Evolutionary conservation across 192 early-diverging fungal genomes (phyloP).

Genomic region (Coemansia sp.): DNA sequence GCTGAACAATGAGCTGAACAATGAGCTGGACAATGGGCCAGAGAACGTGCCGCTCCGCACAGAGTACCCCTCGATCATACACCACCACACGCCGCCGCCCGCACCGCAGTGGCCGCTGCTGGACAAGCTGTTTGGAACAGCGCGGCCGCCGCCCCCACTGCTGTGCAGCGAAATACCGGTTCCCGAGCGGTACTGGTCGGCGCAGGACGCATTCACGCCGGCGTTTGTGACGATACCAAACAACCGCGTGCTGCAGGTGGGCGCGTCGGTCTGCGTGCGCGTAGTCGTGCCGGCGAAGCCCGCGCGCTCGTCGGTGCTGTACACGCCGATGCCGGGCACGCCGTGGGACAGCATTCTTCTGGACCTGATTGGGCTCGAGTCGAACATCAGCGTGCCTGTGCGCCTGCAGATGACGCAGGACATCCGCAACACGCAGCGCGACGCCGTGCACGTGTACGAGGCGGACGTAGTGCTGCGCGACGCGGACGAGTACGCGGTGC

Average conservation of each 20-base stretch:
- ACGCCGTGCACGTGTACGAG: conserved; percentile 52
- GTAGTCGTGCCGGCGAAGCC: conserved; percentile 38
- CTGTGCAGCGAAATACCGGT: conserved; percentile 11
- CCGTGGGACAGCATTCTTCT: conserved; percentile 46
- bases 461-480: conserved; percentile 46
- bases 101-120: background rate
- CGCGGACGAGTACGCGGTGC: conserved; percentile 28
- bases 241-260: background rate
- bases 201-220: conserved; percentile 1
- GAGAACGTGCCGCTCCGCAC: background rate
- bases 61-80: background rate
- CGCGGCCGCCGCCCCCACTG: background rate
- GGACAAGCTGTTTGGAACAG: background rate
- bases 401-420: background rate
- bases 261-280: conserved; percentile 41
- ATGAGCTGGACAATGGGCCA: background rate
- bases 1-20: background rate
- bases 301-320: background rate
- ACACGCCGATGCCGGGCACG: conserved; percentile 16
- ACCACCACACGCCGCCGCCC: background rate
- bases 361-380: conserved; percentile 16
- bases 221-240: conserved; percentile 18
- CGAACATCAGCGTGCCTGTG: conserved; percentile 25
- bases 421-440: conserved; percentile 16
- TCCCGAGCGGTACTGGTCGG: conserved; percentile 1